Percentiles rank a stretch among this genome's conserved stretches.
phyloP scores from a whole-genome alignment of 345 rosid genomes.

The Streptanthus diversifolius region DNA sequence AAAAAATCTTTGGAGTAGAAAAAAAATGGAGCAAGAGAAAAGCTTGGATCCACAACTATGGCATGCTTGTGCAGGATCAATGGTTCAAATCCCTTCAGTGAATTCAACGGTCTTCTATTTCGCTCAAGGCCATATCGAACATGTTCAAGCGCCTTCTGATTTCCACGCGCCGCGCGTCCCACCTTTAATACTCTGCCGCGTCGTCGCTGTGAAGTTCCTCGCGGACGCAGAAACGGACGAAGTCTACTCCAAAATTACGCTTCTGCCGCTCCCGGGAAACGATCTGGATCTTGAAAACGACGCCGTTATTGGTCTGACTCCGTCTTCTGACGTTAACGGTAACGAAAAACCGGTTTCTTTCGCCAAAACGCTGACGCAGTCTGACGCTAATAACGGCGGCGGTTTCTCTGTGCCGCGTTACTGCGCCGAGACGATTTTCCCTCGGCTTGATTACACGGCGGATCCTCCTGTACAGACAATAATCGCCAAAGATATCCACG shows the following conservation, averaged over 20 bases:
- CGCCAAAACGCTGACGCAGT: conserved; percentile 88
- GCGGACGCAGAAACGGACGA: conserved; percentile 88
- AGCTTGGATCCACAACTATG: conserved; percentile 89
- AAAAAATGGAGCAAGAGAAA: conserved; percentile 44
- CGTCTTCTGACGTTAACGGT: conserved; percentile 18
- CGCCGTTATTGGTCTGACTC: conserved; percentile 19
- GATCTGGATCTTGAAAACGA: conserved; percentile 38
- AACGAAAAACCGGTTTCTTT: conserved; percentile 73
- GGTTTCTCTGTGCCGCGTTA: conserved; percentile 97
- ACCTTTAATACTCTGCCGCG: conserved; percentile 58
- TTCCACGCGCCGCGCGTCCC: conserved; percentile 55
- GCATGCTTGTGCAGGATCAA: conserved; percentile 97
- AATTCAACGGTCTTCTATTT: conserved; percentile 75
- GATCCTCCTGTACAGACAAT: conserved; percentile 96
- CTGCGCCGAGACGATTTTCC: conserved; percentile 95
- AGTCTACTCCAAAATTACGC: conserved; percentile 63
- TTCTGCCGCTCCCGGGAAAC: conserved; percentile 45
- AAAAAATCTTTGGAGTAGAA: too few relatives aligned
- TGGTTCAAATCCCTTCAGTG: conserved; percentile 79
- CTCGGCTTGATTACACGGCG: conserved; percentile 67
- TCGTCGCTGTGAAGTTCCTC: conserved; percentile 60
- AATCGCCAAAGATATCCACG: conserved; percentile 82
- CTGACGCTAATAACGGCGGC: conserved; percentile 98
- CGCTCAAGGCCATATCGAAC: conserved; percentile 91
- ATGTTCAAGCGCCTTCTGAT: conserved; percentile 54